A percentile compares a stretch with the other conserved stretches of the same genome.
Conservation (phyloP, 2,329 filamentous ascomycete genomes). For the Exophiala aquamarina region DNA sequence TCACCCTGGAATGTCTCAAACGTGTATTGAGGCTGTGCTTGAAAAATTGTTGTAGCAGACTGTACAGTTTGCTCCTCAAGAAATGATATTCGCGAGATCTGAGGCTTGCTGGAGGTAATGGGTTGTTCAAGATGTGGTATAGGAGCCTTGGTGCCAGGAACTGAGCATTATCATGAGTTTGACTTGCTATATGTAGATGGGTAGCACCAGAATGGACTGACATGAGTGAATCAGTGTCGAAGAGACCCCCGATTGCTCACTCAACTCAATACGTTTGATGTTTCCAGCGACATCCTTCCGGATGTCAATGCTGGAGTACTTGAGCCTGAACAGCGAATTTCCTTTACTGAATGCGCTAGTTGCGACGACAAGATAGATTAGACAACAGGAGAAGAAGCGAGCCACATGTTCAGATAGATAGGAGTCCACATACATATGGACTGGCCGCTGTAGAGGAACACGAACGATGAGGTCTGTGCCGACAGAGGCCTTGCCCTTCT, state of each 20-base stretch:
- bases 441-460: slow-evolving; percentile 13
- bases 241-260: slow-evolving; percentile 38
- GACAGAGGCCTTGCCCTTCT: slow-evolving; percentile 24
- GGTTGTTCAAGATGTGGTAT: slow-evolving; percentile 45
- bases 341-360: slow-evolving; percentile 40
- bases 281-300: slow-evolving; percentile 39
- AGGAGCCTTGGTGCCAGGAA: slow-evolving; percentile 38
- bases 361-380: no score
- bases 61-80: slow-evolving; percentile 46
- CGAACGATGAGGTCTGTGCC: slow-evolving; percentile 16
- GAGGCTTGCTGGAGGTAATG: slow-evolving; percentile 34
- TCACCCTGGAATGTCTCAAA: slow-evolving; percentile 43
- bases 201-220: slow-evolving; percentile 28
- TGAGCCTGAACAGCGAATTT: slow-evolving; percentile 40
- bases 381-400: no score
- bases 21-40: slow-evolving; percentile 42
- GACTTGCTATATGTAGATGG: not conserved
- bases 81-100: slow-evolving; percentile 40
- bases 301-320: slow-evolving; percentile 40
- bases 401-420: no score
- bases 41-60: slow-evolving; percentile 38
- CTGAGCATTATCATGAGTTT: slow-evolving; percentile 25
- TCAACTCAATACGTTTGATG: slow-evolving; percentile 39
- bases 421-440: slow-evolving; percentile 12
- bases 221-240: slow-evolving; percentile 39